Evolutionary conservation across 2,329 filamentous ascomycete genomes (phyloP), one percentile per base, ranked within the genome.

Genomic region (Pezicula neosporulosa): DNA sequence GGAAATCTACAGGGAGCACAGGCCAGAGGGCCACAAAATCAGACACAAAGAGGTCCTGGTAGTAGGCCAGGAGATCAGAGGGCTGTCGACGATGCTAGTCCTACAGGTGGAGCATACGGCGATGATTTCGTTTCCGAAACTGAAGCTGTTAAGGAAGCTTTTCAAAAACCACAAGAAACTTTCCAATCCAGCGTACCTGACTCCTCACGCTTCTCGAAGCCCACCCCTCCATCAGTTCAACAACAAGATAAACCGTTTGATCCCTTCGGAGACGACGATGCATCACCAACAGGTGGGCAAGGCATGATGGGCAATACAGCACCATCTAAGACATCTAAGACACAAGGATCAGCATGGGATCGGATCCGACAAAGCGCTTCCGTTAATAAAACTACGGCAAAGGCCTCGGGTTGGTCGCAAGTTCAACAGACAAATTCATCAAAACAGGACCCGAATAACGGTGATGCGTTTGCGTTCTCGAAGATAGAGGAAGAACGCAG

Each of bases 311-410:
- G 52, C 16, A 55, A 60, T 41, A 53, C 50, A 8, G n/a, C 51
- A 51, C 47, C 46, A 43, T 24, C 44, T 52, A 28, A 49, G 15
- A 44, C 46, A 43, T 24, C 44, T 52, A 28, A 49, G 15, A 44
- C 24, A 30, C 42, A 39, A 27, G 64, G 57, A 4, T 68, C 65
- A 36, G 60, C 61, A n/a, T 68, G 66, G 66, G 66, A 68, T 1
- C 60, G 62, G 43, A 43, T 68, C 47, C 55, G 65, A 39, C 57
- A 56, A 41, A 60, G 63, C 13, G 50, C 28, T 30, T 30, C 28
- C 10, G 28, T 12, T 9, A 30, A 8, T 7, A 30, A 30, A 12
- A 8, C 28, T 30, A 30, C 28, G 10, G 9, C 28, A 12, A 30
- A 12, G 8, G 28, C 8, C 28, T 4, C 28, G 28, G 10, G 28